Evolutionary conservation across 2,329 filamentous ascomycete genomes (phyloP), one percentile per base, ranked within the genome.

Genomic region (Stemphylium vesicarium): DNA sequence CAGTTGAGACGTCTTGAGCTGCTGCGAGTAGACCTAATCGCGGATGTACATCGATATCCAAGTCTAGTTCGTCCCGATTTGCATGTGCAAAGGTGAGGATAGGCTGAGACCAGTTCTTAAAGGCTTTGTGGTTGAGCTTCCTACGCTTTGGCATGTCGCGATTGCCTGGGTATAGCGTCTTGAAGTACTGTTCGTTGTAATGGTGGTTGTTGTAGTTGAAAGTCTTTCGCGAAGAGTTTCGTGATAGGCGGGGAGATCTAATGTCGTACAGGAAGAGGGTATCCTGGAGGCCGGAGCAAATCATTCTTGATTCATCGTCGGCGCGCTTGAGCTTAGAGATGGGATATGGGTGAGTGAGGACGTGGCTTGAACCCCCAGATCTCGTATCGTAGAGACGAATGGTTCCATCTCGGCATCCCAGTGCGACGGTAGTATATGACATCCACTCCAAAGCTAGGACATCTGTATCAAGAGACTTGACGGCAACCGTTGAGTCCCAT

Each of bases 371-470:
- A 6, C 68, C 65, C 0, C 53, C 56, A 11, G 69, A 64, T 35
- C 74, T 69, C 0, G 58, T 58, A 50, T 77, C 74, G 52, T 73
- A 69, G 31, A 76, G 59, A 15, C 61, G 57, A 4, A 79, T 70
- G 3, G 56, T 66, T 9, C 69, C 70, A 29, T 74, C 63, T 4
- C 76, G 68, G 13, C 64, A 63, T 7, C 75, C 76, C 2, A 71
- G 50, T 2, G 66, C 66, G 16, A 78, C 35, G 6, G 66, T 67
- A 7, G 58, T 72, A 10, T 62, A 57, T 1, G 61, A 66, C 2
- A 76, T 58, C 75, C 75, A 78, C 16, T 69, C 61, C 4, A 77
- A 36, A 0, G 74, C 60, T 8, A 75, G 60, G 11, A 76, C 59
- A 35, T 77, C 73, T 4, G 66, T 59, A 0, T 55, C n/a, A 1